Percentiles rank a stretch among this genome's conserved stretches.
Evolutionary conservation across 2,329 filamentous ascomycete species (phyloP).

Genomic region (Sporothrix inflata): DNA sequence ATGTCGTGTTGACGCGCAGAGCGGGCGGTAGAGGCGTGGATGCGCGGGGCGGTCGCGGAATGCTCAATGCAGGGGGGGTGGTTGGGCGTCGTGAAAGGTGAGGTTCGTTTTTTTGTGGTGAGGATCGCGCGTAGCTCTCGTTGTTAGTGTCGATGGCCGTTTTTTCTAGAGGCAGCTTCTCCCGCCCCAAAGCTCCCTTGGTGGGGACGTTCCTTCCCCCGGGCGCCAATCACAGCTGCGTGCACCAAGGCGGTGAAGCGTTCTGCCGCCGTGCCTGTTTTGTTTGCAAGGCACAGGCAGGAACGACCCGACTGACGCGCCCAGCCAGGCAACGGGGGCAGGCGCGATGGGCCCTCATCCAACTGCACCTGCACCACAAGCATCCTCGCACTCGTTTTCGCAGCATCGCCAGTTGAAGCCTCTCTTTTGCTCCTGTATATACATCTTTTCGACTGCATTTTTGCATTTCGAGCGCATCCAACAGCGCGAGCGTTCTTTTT

Average conservation of each 20-base stretch:
- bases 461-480: not conserved
- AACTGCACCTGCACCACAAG: conserved; percentile 9
- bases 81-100: not conserved
- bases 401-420: conserved; percentile 2
- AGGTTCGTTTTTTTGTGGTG: conserved; percentile 16
- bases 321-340: conserved; percentile 27
- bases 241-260: conserved; percentile 29
- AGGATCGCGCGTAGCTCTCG: conserved; percentile 20
- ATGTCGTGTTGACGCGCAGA: not conserved
- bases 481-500: not conserved
- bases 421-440: conserved; percentile 10
- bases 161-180: conserved; percentile 30
- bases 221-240: conserved; percentile 26
- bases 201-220: conserved; percentile 22
- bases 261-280: conserved; percentile 29
- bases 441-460: conserved; percentile 15
- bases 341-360: conserved; percentile 4
- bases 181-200: conserved; percentile 29
- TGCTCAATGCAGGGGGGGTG: not conserved
- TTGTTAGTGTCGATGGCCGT: conserved; percentile 28
- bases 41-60: conserved; percentile 24
- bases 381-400: not conserved
- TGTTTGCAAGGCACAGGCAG: conserved; percentile 28
- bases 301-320: conserved; percentile 20
- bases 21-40: not conserved